phyloP scores from a whole-genome alignment of 2,329 filamentous ascomycete genomes.

The Xylaria sp. region DNA sequence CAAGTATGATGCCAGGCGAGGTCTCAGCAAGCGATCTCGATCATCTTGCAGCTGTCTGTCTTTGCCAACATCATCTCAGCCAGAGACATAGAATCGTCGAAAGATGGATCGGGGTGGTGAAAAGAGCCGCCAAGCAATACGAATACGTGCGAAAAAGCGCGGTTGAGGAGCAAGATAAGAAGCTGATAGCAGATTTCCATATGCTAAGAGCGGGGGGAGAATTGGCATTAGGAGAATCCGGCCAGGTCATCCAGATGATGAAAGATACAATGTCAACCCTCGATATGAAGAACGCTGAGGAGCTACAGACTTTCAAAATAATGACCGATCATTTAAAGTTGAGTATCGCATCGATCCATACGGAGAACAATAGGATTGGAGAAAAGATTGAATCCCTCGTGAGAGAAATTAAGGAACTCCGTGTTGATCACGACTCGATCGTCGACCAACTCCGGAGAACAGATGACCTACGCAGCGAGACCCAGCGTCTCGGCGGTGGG shows the following conservation, averaged over 20 bases:
- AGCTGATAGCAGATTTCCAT: not conserved
- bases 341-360: not conserved
- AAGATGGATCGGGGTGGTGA: not conserved
- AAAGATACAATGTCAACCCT: not conserved
- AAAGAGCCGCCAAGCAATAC: not conserved
- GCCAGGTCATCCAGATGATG: not conserved
- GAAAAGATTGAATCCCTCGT: not conserved
- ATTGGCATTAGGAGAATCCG: not conserved
- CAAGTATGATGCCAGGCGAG: not conserved
- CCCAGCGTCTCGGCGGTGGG: not conserved
- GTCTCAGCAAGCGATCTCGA: not conserved
- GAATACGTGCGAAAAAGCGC: not conserved
- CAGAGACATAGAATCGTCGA: not conserved
- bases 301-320: not conserved
- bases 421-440: not conserved
- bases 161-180: not conserved
- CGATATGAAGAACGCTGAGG: not conserved
- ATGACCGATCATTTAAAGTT: not conserved
- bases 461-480: not conserved
- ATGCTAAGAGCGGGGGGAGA: not conserved
- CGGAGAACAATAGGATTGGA: not conserved
- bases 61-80: not conserved
- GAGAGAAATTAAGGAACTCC: not conserved
- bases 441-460: not conserved
- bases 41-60: not conserved